These are phyloP conservation scores for Powellomyces hirtus DNA, from an alignment of 192 early-diverging fungal species.

Conservation along the genomic window DNA sequence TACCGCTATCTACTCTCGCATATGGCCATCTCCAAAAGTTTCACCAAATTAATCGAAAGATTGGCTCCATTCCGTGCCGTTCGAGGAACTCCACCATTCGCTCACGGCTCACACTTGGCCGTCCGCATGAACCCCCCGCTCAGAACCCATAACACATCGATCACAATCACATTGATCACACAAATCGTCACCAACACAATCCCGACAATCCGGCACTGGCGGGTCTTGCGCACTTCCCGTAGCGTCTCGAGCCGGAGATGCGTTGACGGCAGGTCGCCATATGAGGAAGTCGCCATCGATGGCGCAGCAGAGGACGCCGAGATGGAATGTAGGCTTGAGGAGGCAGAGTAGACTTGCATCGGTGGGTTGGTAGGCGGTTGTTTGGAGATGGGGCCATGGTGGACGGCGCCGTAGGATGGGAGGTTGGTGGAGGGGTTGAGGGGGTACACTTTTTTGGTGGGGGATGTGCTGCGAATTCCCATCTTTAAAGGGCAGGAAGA, in stretches of 20 bases:
- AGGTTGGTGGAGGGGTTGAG: not conserved
- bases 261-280: not conserved
- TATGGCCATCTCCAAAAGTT: too few species aligned
- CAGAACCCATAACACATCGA: slow-evolving; percentile 2
- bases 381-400: too few species aligned
- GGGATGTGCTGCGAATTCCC: not conserved
- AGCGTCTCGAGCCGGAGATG: slow-evolving; percentile 3
- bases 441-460: not conserved
- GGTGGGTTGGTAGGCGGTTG: not conserved
- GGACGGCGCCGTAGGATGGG: too few species aligned
- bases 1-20: too few species aligned
- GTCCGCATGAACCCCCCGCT: slow-evolving; percentile 7
- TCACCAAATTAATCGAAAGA: too few species aligned
- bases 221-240: not conserved
- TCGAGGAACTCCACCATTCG: too few species aligned
- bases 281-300: not conserved
- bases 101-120: too few species aligned
- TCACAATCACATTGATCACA: slow-evolving; percentile 1
- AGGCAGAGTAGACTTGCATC: not conserved
- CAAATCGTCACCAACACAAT: not conserved
- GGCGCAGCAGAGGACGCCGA: not conserved
- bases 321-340: not conserved
- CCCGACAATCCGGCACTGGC: not conserved
- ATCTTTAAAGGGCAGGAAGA: too few species aligned
- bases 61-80: too few species aligned